Conservation (phyloP, 2,329 filamentous ascomycete genomes). For the Pestalotiopsis sp. region DNA sequence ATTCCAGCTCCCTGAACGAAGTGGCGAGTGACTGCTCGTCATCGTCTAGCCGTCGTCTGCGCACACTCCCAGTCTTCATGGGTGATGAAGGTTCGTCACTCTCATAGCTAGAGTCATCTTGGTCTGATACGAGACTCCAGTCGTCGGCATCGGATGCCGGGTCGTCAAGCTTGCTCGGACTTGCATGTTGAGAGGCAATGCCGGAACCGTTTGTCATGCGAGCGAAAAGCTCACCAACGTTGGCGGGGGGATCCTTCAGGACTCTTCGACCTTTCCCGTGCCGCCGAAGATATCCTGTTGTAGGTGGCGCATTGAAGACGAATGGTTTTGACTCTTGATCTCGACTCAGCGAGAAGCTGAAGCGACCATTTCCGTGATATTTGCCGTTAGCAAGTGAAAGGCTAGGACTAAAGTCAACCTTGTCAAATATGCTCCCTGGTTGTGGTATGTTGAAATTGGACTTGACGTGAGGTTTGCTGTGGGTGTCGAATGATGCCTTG, state of each 20-base stretch:
- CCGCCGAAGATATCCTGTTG: slow-evolving; percentile 51
- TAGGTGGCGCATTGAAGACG: slow-evolving; percentile 41
- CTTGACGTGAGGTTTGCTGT: slow-evolving; percentile 25
- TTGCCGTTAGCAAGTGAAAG: slow-evolving; percentile 60
- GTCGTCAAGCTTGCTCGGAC: slow-evolving; percentile 43
- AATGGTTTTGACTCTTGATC: slow-evolving; percentile 32
- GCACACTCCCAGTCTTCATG: slow-evolving; percentile 48
- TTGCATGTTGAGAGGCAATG: slow-evolving; percentile 38
- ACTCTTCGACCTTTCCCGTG: slow-evolving; percentile 46
- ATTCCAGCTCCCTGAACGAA: slow-evolving; percentile 53
- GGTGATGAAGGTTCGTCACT: slow-evolving; percentile 54
- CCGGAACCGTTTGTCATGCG: slow-evolving; percentile 39
- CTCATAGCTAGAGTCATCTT: slow-evolving; percentile 55
- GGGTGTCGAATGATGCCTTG: slow-evolving; percentile 46
- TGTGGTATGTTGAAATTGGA: slow-evolving; percentile 30
- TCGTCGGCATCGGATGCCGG: slow-evolving; percentile 49
- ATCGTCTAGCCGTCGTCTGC: slow-evolving; percentile 49
- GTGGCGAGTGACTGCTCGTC: slow-evolving; percentile 56
- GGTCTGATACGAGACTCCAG: slow-evolving; percentile 57
- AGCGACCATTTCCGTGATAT: slow-evolving; percentile 60
- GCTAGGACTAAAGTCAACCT: slow-evolving; percentile 55
- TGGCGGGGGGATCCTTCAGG: slow-evolving; percentile 37
- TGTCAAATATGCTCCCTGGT: slow-evolving; percentile 55
- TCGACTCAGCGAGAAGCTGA: slow-evolving; percentile 45
- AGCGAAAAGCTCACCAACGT: slow-evolving; percentile 40